Evolutionary conservation across 495 filamentous ascomycete species (phyloP).

Genomic region (Lentithecium fluviatile): DNA sequence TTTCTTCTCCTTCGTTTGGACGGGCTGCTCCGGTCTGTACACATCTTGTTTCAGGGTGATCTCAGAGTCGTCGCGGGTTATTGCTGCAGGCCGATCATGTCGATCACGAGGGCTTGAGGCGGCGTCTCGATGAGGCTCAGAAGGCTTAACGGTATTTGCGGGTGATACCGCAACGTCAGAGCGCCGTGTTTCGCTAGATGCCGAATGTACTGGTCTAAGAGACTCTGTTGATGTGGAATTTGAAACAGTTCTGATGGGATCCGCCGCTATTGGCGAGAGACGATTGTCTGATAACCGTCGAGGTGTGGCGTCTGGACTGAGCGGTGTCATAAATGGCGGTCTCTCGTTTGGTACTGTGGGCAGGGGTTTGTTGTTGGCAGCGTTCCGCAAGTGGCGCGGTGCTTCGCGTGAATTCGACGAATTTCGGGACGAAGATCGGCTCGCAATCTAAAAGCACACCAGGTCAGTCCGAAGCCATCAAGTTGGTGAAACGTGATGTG

Average conservation of each 20-base stretch:
- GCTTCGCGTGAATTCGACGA: slow-evolving; percentile 31
- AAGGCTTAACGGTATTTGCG: too few relatives aligned
- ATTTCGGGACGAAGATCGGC: slow-evolving; percentile 34
- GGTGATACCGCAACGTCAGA: too few relatives aligned
- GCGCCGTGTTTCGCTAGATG: too few relatives aligned
- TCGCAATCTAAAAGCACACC: slow-evolving; percentile 27
- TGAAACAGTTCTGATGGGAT: slow-evolving; percentile 1
- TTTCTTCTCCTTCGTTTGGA: too few relatives aligned
- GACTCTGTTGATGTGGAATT: slow-evolving; percentile 11
- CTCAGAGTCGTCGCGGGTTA: slow-evolving; percentile 8
- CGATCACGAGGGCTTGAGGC: too few relatives aligned
- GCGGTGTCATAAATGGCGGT: slow-evolving; percentile 16
- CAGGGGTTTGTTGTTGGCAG: slow-evolving; percentile 30
- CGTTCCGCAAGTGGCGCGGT: slow-evolving; percentile 20
- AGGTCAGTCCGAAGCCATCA: slow-evolving; percentile 14
- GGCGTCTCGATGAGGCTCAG: too few relatives aligned
- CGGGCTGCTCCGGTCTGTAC: neutral
- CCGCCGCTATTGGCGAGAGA: neutral
- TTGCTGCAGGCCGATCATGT: too few relatives aligned
- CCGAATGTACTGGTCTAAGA: neutral
- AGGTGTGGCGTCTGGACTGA: slow-evolving; percentile 2
- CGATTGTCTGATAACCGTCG: neutral
- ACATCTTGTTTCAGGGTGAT: neutral
- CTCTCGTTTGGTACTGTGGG: slow-evolving; percentile 34
- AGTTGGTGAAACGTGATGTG: slow-evolving; percentile 13